phyloP scores from a whole-genome alignment of 305 asterid species.

The Fraxinus sp. region DNA sequence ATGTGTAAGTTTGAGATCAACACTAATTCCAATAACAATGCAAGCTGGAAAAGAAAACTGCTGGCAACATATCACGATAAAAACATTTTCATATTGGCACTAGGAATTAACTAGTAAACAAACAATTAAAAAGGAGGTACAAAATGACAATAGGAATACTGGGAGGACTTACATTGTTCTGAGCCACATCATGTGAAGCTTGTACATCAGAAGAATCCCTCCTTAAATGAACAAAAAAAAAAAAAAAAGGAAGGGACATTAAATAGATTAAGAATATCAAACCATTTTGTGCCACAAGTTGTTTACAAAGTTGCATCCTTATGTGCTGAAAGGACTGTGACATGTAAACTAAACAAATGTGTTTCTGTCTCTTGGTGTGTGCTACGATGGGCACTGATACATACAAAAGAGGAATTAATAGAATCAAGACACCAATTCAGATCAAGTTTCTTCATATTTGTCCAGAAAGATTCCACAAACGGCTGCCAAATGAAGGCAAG shows the following conservation, averaged over 20 bases:
- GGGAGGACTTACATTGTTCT: slow-evolving; percentile 35
- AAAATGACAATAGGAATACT: slow-evolving; percentile 12
- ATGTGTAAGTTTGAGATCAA: slow-evolving; percentile 10
- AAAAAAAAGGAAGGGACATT: background rate
- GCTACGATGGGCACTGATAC: background rate
- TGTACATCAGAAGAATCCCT: slow-evolving; percentile 18
- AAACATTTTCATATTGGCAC: background rate
- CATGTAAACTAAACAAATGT: background rate
- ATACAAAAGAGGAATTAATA: background rate
- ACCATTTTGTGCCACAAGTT: slow-evolving; percentile 7
- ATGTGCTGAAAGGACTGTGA: background rate
- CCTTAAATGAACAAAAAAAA: slow-evolving; percentile 21
- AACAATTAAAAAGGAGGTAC: background rate
- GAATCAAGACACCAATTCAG: background rate
- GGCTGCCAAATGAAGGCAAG: background rate
- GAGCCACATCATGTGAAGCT: slow-evolving; percentile 30
- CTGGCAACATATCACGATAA: slow-evolving; percentile 15
- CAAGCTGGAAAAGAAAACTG: slow-evolving; percentile 16
- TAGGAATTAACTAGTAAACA: slow-evolving; percentile 2
- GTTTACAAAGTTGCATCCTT: background rate
- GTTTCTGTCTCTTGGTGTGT: background rate
- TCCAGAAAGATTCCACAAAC: background rate
- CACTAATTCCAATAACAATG: slow-evolving; percentile 17
- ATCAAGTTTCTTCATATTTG: background rate
- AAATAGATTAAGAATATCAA: slow-evolving; percentile 21